Evolutionary conservation across 768 basidiomycete genomes (phyloP), one percentile per base, ranked within the genome.

Genomic region (Mycena latifolia): DNA sequence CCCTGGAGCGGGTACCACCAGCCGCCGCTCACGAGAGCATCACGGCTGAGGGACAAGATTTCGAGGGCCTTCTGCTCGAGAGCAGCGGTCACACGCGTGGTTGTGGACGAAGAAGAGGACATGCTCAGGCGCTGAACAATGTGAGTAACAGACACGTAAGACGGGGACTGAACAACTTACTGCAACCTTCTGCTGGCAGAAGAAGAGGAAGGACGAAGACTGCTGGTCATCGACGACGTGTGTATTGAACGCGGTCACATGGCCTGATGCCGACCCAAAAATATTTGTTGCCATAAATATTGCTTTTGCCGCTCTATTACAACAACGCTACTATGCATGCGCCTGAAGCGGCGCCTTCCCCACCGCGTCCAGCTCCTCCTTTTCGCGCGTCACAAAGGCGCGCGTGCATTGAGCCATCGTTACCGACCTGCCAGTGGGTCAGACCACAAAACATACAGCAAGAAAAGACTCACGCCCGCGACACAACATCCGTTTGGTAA

Each of bases 361-460:
- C 41, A 81, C 75, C 46, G 84, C 82, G 55, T 81, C 81, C 70
- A 88, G 85, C 51, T 84, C 86, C 72, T 86, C 84, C 72, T 86
- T 82, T 80, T 92, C 89, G 33, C 87, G 89, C 75, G 90, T 90
- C 66, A 92, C 91, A 74, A 96, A 97, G 22, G 95, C 86, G 51
- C 92, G 89, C 17, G 92, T 93, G 77, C 95, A 97, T 71, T 95
- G 92, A 1, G 95, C 96, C 96, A 98, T 98, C 37, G 96, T 96
- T 37, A 94, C 92, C n/a, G 94, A 95, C 18, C 31, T 62, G 53
- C 43, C 43, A 29, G 33, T 46, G 58, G 53, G 10, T 58, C 27
- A 53, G 54, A 14, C 24, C 15, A 45, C 8, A 25, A 47, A 54
- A 37, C 24, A 48, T n/a, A 25, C 10, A 58, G 28, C 8, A 45